Evolutionary conservation across 2,329 filamentous ascomycete genomes (phyloP).

Genomic region (Cadophora sp.): DNA sequence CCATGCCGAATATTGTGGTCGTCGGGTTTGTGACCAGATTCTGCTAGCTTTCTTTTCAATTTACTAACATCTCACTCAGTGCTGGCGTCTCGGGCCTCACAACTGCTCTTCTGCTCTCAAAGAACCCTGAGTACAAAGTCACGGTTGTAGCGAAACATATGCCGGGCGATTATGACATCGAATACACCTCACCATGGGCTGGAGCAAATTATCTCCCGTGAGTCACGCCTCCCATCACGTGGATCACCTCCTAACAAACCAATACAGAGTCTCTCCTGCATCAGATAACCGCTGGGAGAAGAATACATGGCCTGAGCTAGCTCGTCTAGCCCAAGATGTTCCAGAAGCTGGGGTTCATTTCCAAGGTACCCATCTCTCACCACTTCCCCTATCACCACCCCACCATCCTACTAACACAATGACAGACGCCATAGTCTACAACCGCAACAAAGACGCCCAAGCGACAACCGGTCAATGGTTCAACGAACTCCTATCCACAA

Average conservation of each 20-base stretch:
- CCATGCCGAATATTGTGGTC: conserved; percentile 48
- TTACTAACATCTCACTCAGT: conserved; percentile 46
- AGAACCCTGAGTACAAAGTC: conserved; percentile 61
- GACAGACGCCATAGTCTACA: conserved; percentile 59
- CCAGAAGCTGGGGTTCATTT: conserved; percentile 84
- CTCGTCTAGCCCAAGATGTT: conserved; percentile 64
- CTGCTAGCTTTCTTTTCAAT: not conserved
- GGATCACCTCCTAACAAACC: not conserved
- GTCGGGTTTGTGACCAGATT: conserved; percentile 44
- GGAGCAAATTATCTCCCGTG: conserved; percentile 82
- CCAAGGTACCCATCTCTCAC: conserved; percentile 57
- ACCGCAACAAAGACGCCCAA: conserved; percentile 43
- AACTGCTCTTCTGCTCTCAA: conserved; percentile 66
- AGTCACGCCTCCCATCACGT: conserved; percentile 44
- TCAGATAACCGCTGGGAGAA: conserved; percentile 61
- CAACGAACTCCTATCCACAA: conserved; percentile 68
- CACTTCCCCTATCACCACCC: not conserved
- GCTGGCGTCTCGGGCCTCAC: conserved; percentile 72
- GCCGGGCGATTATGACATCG: conserved; percentile 90
- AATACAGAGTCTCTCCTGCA: conserved; percentile 33
- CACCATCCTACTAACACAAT: conserved; percentile 13
- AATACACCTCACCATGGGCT: conserved; percentile 90
- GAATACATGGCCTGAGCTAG: conserved; percentile 69
- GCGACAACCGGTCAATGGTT: conserved; percentile 51
- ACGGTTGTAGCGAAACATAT: conserved; percentile 86